Evolutionary conservation across 2,329 filamentous ascomycete genomes (phyloP).

Genomic region (Paecilomyces formosus): DNA sequence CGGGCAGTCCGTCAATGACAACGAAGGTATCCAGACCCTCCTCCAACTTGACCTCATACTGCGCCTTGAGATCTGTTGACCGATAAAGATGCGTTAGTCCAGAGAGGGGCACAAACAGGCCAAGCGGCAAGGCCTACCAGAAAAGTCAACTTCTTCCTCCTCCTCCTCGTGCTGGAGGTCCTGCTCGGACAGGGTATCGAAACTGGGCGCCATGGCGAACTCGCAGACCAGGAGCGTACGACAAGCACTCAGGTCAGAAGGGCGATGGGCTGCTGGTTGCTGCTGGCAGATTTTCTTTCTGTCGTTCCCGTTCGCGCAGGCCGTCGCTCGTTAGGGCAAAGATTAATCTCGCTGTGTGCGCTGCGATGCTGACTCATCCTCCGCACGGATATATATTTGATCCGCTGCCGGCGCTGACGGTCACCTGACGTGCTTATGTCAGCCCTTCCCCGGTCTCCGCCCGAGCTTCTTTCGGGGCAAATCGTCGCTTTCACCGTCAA

Average conservation of each 20-base stretch:
- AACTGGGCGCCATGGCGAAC: constrained; percentile 81
- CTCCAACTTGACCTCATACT: constrained; percentile 92
- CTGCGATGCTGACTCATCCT: constrained; percentile 10
- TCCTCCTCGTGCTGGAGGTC: constrained; percentile 78
- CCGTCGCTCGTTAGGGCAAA: constrained; percentile 3
- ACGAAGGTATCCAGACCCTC: constrained; percentile 95
- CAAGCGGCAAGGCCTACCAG: constrained; percentile 39
- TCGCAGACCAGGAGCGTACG: constrained; percentile 5
- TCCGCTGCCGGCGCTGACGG: neutral
- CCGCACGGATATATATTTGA: neutral
- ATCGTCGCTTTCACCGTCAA: neutral
- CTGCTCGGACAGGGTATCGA: constrained; percentile 85
- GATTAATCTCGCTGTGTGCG: constrained; percentile 10
- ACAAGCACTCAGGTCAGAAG: constrained; percentile 14
- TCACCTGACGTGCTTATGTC: constrained; percentile 3
- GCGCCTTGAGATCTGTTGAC: constrained; percentile 68
- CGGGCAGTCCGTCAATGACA: constrained; percentile 86
- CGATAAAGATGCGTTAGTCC: constrained; percentile 9
- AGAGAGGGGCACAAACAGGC: constrained; percentile 19
- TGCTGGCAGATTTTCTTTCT: constrained; percentile 1
- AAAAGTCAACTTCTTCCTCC: constrained; percentile 90
- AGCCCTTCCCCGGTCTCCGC: neutral
- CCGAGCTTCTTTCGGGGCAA: constrained; percentile 2
- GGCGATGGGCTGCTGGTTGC: neutral
- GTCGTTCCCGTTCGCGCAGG: constrained; percentile 1